Evolutionary conservation across 306 rosid species (phyloP), one percentile per base, ranked within the genome.

Genomic region (Herpetospermum pedunculosum): DNA sequence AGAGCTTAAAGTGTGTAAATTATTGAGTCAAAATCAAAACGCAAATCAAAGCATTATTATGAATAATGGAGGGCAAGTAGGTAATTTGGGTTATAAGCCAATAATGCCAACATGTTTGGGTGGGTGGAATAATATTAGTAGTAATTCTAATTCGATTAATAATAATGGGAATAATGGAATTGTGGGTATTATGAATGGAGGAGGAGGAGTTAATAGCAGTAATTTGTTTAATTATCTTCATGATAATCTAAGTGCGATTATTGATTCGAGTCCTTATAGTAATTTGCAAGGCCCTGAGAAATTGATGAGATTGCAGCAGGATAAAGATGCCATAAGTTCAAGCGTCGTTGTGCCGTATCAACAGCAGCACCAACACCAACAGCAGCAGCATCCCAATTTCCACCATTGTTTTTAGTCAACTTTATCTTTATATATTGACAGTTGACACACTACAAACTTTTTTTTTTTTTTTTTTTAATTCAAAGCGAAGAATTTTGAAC

Each of bases 241-340:
- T 37, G 76, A 76, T 9, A 62, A 74, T 44, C 60, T 81, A 16
- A 82, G 76, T 75, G 76, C 54, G 1, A 43, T 63, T 21, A 37
- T 83, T n/a, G 89, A 85, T 77, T 79, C 89, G 29, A 79, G 65
- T 37, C 58, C 83, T 3, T 89, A 80, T 76, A 74, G 70, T 75
- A 81, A 81, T 4, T 83, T 60, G 14, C 55, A 48, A 49, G 60
- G 60, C 73, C 41, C 70, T 6, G 87, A 83, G 55, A 83, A 82
- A 62, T 78, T 76, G 16, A 6, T 76, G 32, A 72, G 35, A 40
- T 13, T 76, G 21, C 75, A 77, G 73, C 67, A 80, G 64, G 91
- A 78, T 70, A 65, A 81, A 3, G 76, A 82, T n/a, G n/a, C n/a
- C 49, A 78, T 73, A 37, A 83, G 64, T 49, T 67, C 80, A 15